Evolutionary conservation across 148 eudicot species (phyloP), one percentile per base, ranked within the genome.

Genomic region (Chenopodium berlandieri): DNA sequence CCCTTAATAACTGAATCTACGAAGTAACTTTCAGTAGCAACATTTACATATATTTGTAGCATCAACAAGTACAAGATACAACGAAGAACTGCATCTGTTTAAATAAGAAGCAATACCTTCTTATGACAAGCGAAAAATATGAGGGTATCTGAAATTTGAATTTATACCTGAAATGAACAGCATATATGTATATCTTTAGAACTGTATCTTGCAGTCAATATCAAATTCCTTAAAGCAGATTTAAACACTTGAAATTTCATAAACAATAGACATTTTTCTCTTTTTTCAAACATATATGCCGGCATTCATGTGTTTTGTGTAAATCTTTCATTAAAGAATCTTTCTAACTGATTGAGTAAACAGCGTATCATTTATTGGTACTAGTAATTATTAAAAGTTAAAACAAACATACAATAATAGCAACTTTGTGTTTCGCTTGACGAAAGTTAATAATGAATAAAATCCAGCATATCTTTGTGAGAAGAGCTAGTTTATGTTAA

Each of bases 61-160:
- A 34, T 58, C n/a, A 71, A 64, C 16, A 72, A 63, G 72, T 34
- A 76, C 17, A 71, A 63, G 50, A 46, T 32, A 12, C 69, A 71
- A 5, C 1, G 56, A 71, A 60, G 48, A 50, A 54, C 19, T 20
- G 22, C 25, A 63, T 71, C 40, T 65, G 50, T 62, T n/a, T 13
- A 74, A 70, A 63, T 68, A 56, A 71, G 73, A 58, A 34, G 23
- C 40, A 79, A 32, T 89, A 95, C 98, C 98, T 95, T 77, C 98
- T 80, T 79, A 95, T 91, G 83, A 95, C 97, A 73, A 95, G 96
- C 77, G 93, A 95, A 81, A 95, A 93, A 77, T 95, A 95, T 31
- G 97, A 92, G 83, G 99, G 99, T 82, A 95, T 95, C 37, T 82
- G 94, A 78, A 95, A 95, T 82, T 95, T 95, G 92, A 92, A 93